Conservation (phyloP, 768 basidiomycete species). For the Tulasnella sp. region DNA sequence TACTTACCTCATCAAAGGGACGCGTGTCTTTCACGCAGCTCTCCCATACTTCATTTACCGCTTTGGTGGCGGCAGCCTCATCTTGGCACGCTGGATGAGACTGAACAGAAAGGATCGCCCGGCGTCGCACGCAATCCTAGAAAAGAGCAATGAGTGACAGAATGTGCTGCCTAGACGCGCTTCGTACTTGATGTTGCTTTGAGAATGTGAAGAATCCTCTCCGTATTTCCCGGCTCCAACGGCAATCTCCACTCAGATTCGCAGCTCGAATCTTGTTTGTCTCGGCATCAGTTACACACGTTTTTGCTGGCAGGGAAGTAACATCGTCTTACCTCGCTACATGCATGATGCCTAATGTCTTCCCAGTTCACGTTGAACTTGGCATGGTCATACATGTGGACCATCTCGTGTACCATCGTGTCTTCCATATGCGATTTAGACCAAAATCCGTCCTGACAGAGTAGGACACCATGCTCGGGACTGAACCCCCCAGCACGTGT, state of each 20-base stretch:
- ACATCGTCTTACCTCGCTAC: slow-evolving; percentile 68
- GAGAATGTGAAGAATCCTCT: slow-evolving; percentile 69
- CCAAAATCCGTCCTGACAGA: slow-evolving; percentile 77
- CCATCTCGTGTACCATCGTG: slow-evolving; percentile 82
- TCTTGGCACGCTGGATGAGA: slow-evolving; percentile 72
- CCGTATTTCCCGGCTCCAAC: slow-evolving; percentile 65
- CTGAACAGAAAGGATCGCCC: slow-evolving; percentile 69
- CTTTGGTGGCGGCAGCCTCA: slow-evolving; percentile 63
- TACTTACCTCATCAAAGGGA: slow-evolving; percentile 84
- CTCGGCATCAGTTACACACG: background rate
- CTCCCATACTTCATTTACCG: slow-evolving; percentile 94
- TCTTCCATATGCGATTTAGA: slow-evolving; percentile 82
- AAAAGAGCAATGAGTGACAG: slow-evolving; percentile 14
- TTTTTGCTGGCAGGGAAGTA: background rate
- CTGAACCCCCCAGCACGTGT: slow-evolving; percentile 69
- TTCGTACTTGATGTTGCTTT: slow-evolving; percentile 81
- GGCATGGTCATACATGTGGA: slow-evolving; percentile 93
- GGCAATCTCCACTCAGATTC: slow-evolving; percentile 86
- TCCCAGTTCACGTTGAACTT: slow-evolving; percentile 88
- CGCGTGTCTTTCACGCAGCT: slow-evolving; percentile 91
- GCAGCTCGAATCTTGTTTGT: slow-evolving; percentile 76
- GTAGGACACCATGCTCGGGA: slow-evolving; percentile 60
- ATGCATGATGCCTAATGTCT: slow-evolving; percentile 87
- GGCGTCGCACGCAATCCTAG: slow-evolving; percentile 79
- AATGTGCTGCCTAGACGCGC: no score